Base-by-base conservation (phyloP, 192 early-diverging fungal species). In the Irineochytrium annulatum region DNA sequence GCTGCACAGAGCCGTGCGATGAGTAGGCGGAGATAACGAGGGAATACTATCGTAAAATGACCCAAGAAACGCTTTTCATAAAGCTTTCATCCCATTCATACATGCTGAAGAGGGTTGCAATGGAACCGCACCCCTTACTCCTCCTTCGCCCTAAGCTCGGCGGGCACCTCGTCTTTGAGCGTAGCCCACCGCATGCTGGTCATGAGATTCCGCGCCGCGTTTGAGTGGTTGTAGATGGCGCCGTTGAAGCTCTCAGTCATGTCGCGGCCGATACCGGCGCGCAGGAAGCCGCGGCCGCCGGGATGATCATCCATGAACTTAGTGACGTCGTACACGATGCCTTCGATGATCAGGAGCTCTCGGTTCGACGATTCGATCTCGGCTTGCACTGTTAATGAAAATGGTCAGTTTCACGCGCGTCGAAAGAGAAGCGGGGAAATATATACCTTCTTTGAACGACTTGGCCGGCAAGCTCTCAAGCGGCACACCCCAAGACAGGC, bases 251-350 rank as follows among this genome's bases (percentile, higher is more conserved):
- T 77, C 11, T 74, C 79, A 6, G 92, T 92, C 69, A 86, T 82
- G 62, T 97, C 91, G 67, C 87, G 87, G 60, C 94, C 94, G 34
- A 93, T 77, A 35, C 73, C 80, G 56, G 76, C 71, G 28, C 78
- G 78, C 57, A 94, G 72, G 57, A 87, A 84, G n/a, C 80, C 81
- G 34, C 71, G 69, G 60, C 92, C 94, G 55, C 94, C 94, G 35
- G 94, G 94, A 64, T 97, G 94, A 41, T 92, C 83, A 49, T 88
- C 75, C 59, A 90, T 83, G 76, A 97, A 97, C 31, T 84, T 59
- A 35, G 76, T 71, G 43, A 97, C 81, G 65, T 94, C 86, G 63
- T 95, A 91, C 29, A 93, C 73, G 30, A 87, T 75, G 65, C 87
- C 85, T 65, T 94, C 90, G 35, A 97, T 84, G 30, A 94, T 73